Conservation (phyloP, 768 basidiomycete genomes). For the Dacryopinax spathularia region DNA sequence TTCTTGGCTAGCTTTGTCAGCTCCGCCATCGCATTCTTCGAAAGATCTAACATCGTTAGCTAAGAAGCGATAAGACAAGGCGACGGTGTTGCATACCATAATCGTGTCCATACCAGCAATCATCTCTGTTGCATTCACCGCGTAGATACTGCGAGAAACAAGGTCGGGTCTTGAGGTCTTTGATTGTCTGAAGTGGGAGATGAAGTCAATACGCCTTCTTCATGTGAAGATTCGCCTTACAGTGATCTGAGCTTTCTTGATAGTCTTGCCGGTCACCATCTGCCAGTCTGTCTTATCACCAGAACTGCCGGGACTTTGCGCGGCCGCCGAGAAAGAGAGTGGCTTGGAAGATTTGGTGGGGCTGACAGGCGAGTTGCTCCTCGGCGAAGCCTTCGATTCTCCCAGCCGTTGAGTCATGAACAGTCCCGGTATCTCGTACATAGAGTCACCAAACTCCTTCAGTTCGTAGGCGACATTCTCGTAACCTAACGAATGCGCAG, state of each 20-base stretch:
- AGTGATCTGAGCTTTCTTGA: neutral
- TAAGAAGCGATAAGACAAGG: neutral
- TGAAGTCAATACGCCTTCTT: neutral
- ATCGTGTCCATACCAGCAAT: neutral
- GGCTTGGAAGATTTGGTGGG: neutral
- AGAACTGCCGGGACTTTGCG: neutral
- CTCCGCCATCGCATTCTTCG: neutral
- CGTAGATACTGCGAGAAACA: neutral
- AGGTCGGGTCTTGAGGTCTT: neutral
- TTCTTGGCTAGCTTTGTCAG: neutral
- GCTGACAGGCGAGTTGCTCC: neutral
- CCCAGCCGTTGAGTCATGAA: constrained; percentile 41
- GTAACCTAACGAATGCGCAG: constrained; percentile 28
- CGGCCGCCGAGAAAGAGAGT: neutral
- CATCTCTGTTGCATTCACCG: neutral
- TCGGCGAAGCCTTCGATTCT: neutral
- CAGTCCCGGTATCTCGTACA: constrained; percentile 39
- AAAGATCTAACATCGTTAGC: neutral
- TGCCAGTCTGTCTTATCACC: neutral
- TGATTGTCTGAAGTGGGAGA: neutral
- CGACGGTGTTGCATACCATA: neutral
- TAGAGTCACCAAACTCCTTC: constrained; percentile 40
- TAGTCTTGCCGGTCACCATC: neutral
- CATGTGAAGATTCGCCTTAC: neutral
- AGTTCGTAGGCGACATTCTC: constrained; percentile 46